Percentiles rank a stretch among this genome's conserved stretches.
These are phyloP conservation scores for Diutina catenulata DNA, from an alignment of 1,139 yeast species.

Conservation along the genomic window DNA sequence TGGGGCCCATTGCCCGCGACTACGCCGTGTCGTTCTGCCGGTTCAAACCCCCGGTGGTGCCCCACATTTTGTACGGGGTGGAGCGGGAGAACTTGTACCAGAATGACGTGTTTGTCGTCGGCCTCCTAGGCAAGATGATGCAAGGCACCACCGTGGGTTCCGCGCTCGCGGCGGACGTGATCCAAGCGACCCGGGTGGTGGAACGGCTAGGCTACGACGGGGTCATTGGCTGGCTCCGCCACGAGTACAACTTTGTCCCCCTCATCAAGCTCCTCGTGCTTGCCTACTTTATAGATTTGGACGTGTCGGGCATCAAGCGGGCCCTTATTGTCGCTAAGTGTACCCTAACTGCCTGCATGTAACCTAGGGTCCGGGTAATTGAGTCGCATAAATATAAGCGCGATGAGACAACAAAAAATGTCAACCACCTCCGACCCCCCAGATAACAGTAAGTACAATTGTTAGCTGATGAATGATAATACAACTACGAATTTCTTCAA, in stretches of 20 bases:
- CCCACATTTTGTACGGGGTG: not conserved
- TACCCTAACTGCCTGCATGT: no score
- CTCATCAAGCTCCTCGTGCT: not conserved
- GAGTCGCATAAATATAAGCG: not conserved
- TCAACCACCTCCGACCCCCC: not conserved
- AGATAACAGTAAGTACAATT: conserved; percentile 2
- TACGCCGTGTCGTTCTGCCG: not conserved
- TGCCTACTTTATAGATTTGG: not conserved
- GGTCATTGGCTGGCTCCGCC: conserved; percentile 2
- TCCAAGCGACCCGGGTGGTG: not conserved
- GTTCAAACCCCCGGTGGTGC: not conserved
- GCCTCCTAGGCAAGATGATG: not conserved
- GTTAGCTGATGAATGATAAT: conserved; percentile 3
- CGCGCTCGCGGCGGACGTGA: not conserved
- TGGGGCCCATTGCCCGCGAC: not conserved
- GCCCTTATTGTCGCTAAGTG: not conserved
- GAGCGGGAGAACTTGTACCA: not conserved
- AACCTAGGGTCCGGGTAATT: conserved; percentile 2
- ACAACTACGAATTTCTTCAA: conserved; percentile 48
- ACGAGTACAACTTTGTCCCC: conserved; percentile 3
- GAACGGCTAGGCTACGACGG: conserved; percentile 2
- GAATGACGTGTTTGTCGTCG: not conserved
- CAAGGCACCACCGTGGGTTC: not conserved
- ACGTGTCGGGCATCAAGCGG: not conserved
- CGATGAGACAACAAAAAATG: not conserved